Base-by-base conservation (phyloP, 306 rosid species). In the barrel medic (Medicago truncatula) region DNA sequence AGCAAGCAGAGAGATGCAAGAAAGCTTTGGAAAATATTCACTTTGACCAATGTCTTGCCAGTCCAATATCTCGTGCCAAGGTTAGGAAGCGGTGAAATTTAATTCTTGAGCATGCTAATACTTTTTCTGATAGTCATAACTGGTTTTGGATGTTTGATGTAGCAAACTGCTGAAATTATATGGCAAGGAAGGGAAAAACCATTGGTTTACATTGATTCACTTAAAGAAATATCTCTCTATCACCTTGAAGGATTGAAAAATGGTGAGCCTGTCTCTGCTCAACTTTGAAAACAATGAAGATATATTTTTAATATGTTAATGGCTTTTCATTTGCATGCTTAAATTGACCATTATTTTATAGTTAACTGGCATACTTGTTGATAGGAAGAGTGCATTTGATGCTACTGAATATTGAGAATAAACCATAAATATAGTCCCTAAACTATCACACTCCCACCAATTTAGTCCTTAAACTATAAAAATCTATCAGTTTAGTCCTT, bases 1-100 rank as follows among this genome's bases (percentile, higher is more conserved):
- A 67, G 73, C 93, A 89, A 83, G 95, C 95, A 38, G 88, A 86
- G 78, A 80, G 88, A 67, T 89, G 91, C 80, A 46, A 46, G 16
- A 89, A 76, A 74, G 86, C 95, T 71, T 70, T 92, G 75, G 74
- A 79, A 77, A 83, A 86, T 41, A 76, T 88, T 53, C 58, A 82
- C 74, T 92, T 92, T 62, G 90, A 92, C 63, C 80, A 68, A 72
- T 89, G 93, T 82, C 88, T 86, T 41, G 84, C 97, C 36, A 86
- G 95, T 77, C 93, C 91, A 57, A 92, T 92, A 80, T 88, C 93
- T 77, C 93, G 91, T 36, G 97, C 96, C 56, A 86, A 89, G 95
- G 97, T 89, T 71, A 62, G 81, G 20, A 67, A 54, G 66, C 14
- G 2, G 41, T 66, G 23, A 66, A 77, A 62, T 52, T 36, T 56